Base-by-base conservation (phyloP, 495 filamentous ascomycete genomes). In the Rhypophila decipiens region DNA sequence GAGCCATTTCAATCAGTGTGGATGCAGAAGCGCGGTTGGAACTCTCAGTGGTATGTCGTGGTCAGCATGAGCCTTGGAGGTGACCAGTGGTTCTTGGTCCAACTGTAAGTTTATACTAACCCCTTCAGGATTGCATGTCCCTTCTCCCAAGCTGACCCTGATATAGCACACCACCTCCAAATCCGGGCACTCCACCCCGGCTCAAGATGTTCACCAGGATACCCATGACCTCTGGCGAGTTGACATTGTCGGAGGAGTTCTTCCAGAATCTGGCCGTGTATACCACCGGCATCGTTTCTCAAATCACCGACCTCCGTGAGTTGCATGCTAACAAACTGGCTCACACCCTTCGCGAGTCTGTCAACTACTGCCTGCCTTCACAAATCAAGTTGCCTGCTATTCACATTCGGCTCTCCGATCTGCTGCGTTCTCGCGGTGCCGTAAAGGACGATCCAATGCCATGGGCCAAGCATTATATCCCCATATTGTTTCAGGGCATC, bases 81-180 rank as follows among this genome's bases (percentile, higher is more conserved):
- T 33, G 86, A 93, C 63, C 70, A 67, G 23, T 93, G 86, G 83
- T 90, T 83, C 78, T 65, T 90, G 46, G 63, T 85, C 27, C 80
- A 85, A 63, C 55, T 83, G 74, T 77, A 57, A 61, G 74, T 71
- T 48, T 40, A 37, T 38, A 45, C 33, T 41, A 51, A 17, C 38
- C 17, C 23, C 23, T 31, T 22, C 13, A 23, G 37, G 27, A n/a
- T 15, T 3, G 5, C 15, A 10, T 18, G 31, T 24, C 23, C 18
- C n/a, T 31, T 45, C 22, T 21, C 34, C 24, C 9, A 27, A 33
- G 13, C 13, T 23, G 24, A 34, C 10, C 4, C 20, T n/a, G 20
- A 24, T 37, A 39, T 47, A 52, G 63, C n/a, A n/a, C n/a, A 29
- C 37, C 47, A 10, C 15, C 43, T 23, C 48, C 40, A 31, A 41